phyloP scores from a whole-genome alignment of 192 early-diverging fungal genomes.

The Coemansia sp. region DNA sequence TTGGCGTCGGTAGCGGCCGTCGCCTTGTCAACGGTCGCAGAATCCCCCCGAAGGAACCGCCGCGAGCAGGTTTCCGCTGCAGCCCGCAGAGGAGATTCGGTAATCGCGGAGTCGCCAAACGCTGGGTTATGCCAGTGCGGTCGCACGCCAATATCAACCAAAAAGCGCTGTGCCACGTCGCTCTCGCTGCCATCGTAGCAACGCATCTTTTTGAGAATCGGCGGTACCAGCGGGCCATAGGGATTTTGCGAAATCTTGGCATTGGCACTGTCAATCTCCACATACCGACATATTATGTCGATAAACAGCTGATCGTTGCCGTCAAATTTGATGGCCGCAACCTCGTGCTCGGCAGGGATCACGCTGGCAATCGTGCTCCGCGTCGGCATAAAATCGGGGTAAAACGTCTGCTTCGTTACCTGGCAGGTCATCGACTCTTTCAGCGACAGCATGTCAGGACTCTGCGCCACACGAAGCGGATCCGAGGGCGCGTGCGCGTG shows the following conservation, averaged over 20 bases:
- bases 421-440: constrained; percentile 13
- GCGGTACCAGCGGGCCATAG: constrained; percentile 49
- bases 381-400: background rate
- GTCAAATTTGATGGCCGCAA: constrained; percentile 30
- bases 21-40: background rate
- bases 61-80: background rate
- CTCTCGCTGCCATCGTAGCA: constrained; percentile 52
- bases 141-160: constrained; percentile 80
- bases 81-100: constrained; percentile 19
- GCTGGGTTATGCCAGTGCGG: constrained; percentile 69
- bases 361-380: background rate
- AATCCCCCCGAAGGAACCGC: constrained; percentile 3
- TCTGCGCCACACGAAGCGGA: constrained; percentile 18
- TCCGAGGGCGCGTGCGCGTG: constrained; percentile 5
- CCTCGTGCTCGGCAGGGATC: constrained; percentile 7
- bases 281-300: constrained; percentile 50
- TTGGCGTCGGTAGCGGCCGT: background rate
- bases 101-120: constrained; percentile 50
- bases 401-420: constrained; percentile 13
- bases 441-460: constrained; percentile 12
- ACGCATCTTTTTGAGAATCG: constrained; percentile 59
- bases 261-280: constrained; percentile 37
- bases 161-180: constrained; percentile 54
- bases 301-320: constrained; percentile 55
- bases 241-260: constrained; percentile 19